Conservation (phyloP, 192 early-diverging fungal genomes). For the Spizellomyces sp. region DNA sequence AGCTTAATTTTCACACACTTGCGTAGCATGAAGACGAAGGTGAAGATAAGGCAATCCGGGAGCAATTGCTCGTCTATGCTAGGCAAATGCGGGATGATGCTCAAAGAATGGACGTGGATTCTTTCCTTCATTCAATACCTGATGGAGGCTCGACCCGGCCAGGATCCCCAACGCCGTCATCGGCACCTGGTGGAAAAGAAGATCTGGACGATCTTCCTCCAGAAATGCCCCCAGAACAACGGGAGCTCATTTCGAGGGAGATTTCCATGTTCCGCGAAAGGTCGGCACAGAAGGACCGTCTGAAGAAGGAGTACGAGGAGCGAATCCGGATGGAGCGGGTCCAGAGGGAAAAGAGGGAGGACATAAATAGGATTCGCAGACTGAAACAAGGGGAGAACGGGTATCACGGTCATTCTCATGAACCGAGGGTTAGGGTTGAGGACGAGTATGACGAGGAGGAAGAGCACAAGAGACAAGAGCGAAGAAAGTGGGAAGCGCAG, state of each 20-base stretch:
- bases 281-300: constrained; percentile 58
- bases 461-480: constrained; percentile 48
- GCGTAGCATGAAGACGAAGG: constrained; percentile 48
- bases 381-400: constrained; percentile 3
- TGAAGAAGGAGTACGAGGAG: constrained; percentile 53
- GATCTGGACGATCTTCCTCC: constrained; percentile 50
- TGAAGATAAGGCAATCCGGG: constrained; percentile 48
- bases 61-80: constrained; percentile 41
- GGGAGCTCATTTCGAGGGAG: constrained; percentile 61
- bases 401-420: background rate
- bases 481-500: constrained; percentile 42
- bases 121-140: constrained; percentile 17
- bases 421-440: background rate
- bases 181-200: constrained; percentile 28
- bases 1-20: background rate
- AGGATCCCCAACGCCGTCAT: constrained; percentile 25
- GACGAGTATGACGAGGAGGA: constrained; percentile 51
- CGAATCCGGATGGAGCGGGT: constrained; percentile 18
- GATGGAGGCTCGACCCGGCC: constrained; percentile 4
- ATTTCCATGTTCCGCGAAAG: constrained; percentile 65
- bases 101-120: constrained; percentile 24
- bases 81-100: constrained; percentile 8
- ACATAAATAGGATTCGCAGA: background rate
- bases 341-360: constrained; percentile 4
- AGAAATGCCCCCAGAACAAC: constrained; percentile 54